Base-by-base conservation (phyloP, 2,329 filamentous ascomycete species). In the Colletotrichum eleusines region DNA sequence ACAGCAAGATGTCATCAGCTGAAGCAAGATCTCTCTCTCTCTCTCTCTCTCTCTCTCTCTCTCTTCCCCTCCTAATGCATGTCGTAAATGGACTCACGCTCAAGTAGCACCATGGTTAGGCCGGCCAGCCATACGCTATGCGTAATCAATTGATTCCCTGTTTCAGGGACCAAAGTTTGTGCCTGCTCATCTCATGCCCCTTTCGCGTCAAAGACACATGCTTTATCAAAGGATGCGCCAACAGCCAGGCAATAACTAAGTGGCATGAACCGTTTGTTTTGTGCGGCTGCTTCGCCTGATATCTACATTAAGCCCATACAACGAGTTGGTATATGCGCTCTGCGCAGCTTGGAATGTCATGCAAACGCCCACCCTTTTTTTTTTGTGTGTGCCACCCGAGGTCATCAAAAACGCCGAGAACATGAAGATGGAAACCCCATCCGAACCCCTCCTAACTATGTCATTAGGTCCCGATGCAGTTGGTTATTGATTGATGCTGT, bases 231-330 rank as follows among this genome's bases (percentile, higher is more conserved):
- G 26, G 18, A 58, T 50, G 57, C 35, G 35, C 9, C 18, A 40
- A 28, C 42, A 46, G 35, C 50, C 3, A 48, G 20, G n/a, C n/a
- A n/a, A n/a, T n/a, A 16, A 28, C 42, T 38, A 31, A 28, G 35
- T 35, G 31, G 42, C 40, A 38, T 59, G n/a, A 63, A 46, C 58
- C 42, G 33, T 64, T 57, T 46, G 26, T 54, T 54, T 53, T 53
- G 51, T 53, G 26, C 58, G 31, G 40, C 65, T 63, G 59, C 53
- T 28, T 60, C 33, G 31, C 44, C 65, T 59, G 38, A 59, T 71
- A 69, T 69, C 60, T 63, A 63, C 64, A 71, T 69, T 63, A 71
- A 68, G 31, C 64, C n/a, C 69, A 63, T 71, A 69, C 69, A 63
- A 53, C 20, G 58, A 71, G 51, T 46, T 71, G 69, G 64, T 71